Evolutionary conservation across 163 green algal genomes (phyloP).

Genomic region (Chloromonas sp.): DNA sequence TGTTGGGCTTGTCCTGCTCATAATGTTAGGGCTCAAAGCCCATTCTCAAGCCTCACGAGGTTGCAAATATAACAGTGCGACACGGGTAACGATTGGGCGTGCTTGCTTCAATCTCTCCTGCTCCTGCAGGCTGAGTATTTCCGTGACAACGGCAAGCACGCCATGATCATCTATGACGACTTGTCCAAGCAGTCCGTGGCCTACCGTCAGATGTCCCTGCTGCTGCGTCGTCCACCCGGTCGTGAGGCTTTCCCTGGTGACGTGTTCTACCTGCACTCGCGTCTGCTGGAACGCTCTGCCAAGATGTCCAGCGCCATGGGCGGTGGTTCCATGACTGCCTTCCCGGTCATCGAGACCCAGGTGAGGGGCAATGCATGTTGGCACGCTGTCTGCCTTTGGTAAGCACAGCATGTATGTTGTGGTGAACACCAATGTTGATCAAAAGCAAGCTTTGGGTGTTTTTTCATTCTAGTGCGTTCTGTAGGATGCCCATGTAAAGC

Average conservation of each 20-base stretch:
- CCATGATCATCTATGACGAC: conserved; percentile 88
- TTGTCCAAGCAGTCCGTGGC: conserved; percentile 86
- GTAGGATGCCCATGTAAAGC: no score
- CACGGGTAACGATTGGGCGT: no score
- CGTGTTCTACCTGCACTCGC: conserved; percentile 88
- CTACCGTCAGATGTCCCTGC: conserved; percentile 87
- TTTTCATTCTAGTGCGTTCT: no score
- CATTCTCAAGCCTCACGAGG: no score
- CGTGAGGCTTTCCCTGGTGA: conserved; percentile 85
- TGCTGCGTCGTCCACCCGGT: conserved; percentile 79
- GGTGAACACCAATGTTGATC: no score
- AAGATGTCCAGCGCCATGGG: conserved; percentile 73
- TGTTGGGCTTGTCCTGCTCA: no score
- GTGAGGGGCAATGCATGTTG: conserved; percentile 26
- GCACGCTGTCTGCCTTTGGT: background rate
- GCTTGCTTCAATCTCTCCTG: no score
- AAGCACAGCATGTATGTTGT: background rate
- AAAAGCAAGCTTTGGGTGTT: no score
- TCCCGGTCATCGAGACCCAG: conserved; percentile 84
- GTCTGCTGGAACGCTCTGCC: conserved; percentile 75
- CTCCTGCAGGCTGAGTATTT: conserved; percentile 64
- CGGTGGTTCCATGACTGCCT: conserved; percentile 70
- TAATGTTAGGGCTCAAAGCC: no score
- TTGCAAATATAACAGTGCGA: no score
- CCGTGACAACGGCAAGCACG: conserved; percentile 76